Percentiles rank a stretch among this genome's conserved stretches.
phyloP scores from a whole-genome alignment of 2,329 filamentous ascomycete species.

The Fusarium subtropicale region DNA sequence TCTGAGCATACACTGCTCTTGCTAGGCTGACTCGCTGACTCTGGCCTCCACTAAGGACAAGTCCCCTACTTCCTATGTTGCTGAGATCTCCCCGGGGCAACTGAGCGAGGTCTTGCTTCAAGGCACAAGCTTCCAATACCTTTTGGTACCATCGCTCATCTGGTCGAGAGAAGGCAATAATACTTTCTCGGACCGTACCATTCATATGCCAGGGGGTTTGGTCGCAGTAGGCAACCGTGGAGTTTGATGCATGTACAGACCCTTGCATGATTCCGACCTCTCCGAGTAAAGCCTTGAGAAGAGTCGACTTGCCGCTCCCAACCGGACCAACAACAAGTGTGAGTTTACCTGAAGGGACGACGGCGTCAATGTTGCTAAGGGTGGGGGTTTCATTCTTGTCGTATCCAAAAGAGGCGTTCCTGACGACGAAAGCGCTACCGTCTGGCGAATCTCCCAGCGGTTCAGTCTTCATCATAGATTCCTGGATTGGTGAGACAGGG shows the following conservation, averaged over 20 bases:
- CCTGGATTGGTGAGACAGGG: background rate
- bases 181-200: conserved; percentile 50
- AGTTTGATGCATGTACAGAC: conserved; percentile 8
- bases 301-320: conserved; percentile 53
- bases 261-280: conserved; percentile 36
- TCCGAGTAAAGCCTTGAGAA: conserved; percentile 50
- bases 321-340: conserved; percentile 51
- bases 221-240: conserved; percentile 40
- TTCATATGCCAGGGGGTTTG: conserved; percentile 49
- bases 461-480: background rate
- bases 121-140: conserved; percentile 43
- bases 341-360: conserved; percentile 13
- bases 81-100: conserved; percentile 51
- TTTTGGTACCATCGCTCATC: conserved; percentile 48
- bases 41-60: conserved; percentile 55
- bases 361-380: conserved; percentile 10
- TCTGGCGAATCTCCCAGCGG: rapidly evolving
- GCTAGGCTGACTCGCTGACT: conserved; percentile 51
- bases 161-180: conserved; percentile 45
- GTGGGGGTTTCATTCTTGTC: conserved; percentile 8
- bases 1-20: conserved; percentile 48
- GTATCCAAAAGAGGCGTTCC: conserved; percentile 25
- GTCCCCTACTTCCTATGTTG: conserved; percentile 52
- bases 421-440: background rate
- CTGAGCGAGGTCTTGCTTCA: conserved; percentile 44